Conservation (phyloP, 2,329 filamentous ascomycete species). For the Exutisphaerella laricina region DNA sequence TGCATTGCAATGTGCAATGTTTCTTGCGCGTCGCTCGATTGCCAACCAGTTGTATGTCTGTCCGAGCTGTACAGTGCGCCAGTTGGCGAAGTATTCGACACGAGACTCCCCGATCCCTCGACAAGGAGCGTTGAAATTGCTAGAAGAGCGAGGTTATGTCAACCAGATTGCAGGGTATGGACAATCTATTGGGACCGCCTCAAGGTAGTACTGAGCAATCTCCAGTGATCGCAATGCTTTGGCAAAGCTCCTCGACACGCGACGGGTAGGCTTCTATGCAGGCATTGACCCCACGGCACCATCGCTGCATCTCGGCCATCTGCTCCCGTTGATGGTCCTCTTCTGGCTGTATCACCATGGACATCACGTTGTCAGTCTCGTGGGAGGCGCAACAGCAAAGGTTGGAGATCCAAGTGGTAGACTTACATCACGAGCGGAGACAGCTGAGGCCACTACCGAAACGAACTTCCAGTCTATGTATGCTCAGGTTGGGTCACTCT, state of each 20-base stretch:
- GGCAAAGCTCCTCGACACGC: constrained; percentile 57
- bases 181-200: not conserved
- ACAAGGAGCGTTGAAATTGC: constrained; percentile 47
- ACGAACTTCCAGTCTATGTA: constrained; percentile 65
- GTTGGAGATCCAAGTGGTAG: constrained; percentile 75
- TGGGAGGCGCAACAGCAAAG: constrained; percentile 62
- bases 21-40: too few species aligned
- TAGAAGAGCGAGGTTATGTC: constrained; percentile 67
- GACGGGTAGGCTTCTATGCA: constrained; percentile 68
- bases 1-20: too few species aligned
- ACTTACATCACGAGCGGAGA: constrained; percentile 53
- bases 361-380: constrained; percentile 59
- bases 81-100: too few species aligned
- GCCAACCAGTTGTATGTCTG: too few species aligned
- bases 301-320: constrained; percentile 74
- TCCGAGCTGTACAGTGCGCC: too few species aligned
- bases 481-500: constrained; percentile 65
- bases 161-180: constrained; percentile 69
- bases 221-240: constrained; percentile 49
- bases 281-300: constrained; percentile 77
- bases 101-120: not conserved
- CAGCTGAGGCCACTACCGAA: constrained; percentile 49
- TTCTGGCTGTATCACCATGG: constrained; percentile 81
- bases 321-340: constrained; percentile 74
- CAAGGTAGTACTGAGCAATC: constrained; percentile 1